Conservation (phyloP, 805 yeast species). For the Dipodascus albidus region DNA sequence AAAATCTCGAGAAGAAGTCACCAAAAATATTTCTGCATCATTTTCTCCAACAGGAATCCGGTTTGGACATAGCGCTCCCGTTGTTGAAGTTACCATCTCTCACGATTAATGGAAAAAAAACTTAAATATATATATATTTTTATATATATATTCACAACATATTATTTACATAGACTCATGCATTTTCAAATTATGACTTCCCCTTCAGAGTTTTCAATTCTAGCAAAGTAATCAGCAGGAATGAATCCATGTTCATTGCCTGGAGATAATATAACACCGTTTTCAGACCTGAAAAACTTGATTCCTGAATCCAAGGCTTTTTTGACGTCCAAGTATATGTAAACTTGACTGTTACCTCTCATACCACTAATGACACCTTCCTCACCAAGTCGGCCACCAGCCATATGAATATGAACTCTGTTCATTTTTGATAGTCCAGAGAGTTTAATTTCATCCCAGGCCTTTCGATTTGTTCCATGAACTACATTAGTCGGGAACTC, state of each 20-base stretch:
- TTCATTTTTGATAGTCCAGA: conserved; percentile 59
- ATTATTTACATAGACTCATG: neutral
- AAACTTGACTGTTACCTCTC: conserved; percentile 42
- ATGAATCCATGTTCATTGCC: conserved; percentile 50
- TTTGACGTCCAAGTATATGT: conserved; percentile 50
- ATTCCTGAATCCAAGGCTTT: conserved; percentile 36
- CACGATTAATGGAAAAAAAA: neutral
- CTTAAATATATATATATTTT: too few species aligned
- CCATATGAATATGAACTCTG: conserved; percentile 80
- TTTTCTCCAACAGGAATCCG: neutral
- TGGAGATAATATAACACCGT: conserved; percentile 61
- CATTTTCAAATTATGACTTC: neutral
- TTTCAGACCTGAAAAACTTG: conserved; percentile 49
- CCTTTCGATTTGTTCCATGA: conserved; percentile 64
- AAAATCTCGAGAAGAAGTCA: neutral
- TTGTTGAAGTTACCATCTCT: neutral
- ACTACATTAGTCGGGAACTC: conserved; percentile 47
- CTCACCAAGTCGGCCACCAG: conserved; percentile 42
- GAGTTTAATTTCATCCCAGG: conserved; percentile 35
- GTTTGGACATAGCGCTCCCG: conserved; percentile 1
- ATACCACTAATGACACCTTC: conserved; percentile 58
- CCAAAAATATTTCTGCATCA: neutral
- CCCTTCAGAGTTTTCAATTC: conserved; percentile 26
- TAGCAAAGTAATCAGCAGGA: conserved; percentile 31
- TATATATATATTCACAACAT: too few species aligned